These are phyloP conservation scores for Lactarius quietus DNA, from an alignment of 768 basidiomycete species.

Conservation along the genomic window DNA sequence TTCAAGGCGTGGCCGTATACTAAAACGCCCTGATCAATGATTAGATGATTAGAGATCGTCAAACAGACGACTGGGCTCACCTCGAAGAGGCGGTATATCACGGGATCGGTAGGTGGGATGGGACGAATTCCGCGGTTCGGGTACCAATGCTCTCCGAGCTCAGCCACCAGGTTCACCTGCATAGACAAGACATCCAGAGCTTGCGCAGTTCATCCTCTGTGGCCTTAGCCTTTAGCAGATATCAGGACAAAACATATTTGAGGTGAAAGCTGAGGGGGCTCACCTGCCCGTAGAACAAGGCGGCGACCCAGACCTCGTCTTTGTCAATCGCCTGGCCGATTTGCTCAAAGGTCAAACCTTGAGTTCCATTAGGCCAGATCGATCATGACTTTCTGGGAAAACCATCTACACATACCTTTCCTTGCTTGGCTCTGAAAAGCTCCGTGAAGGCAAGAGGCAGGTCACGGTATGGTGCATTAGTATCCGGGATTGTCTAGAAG, in stretches of 20 bases:
- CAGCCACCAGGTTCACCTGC: slow-evolving; percentile 36
- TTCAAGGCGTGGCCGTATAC: slow-evolving; percentile 82
- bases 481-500: not conserved
- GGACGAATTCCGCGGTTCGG: slow-evolving; percentile 70
- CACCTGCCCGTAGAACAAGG: slow-evolving; percentile 80
- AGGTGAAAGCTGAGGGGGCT: not conserved
- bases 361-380: not conserved
- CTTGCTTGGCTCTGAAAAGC: slow-evolving; percentile 1
- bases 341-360: slow-evolving; percentile 66
- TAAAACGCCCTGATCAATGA: slow-evolving; percentile 48
- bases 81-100: slow-evolving; percentile 81
- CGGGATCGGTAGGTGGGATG: slow-evolving; percentile 71
- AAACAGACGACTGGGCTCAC: slow-evolving; percentile 34
- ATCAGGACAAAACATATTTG: not conserved
- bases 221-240: slow-evolving; percentile 59
- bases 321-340: slow-evolving; percentile 62
- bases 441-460: not conserved
- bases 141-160: slow-evolving; percentile 66
- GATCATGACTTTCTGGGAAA: slow-evolving; percentile 41
- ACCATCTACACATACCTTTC: not conserved
- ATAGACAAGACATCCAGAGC: slow-evolving; percentile 40
- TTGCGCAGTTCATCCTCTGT: slow-evolving; percentile 53
- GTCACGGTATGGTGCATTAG: not conserved
- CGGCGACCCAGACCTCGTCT: slow-evolving; percentile 81
- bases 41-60: not conserved